phyloP scores from a whole-genome alignment of 306 rosid genomes.

The Vigna hirtella region DNA sequence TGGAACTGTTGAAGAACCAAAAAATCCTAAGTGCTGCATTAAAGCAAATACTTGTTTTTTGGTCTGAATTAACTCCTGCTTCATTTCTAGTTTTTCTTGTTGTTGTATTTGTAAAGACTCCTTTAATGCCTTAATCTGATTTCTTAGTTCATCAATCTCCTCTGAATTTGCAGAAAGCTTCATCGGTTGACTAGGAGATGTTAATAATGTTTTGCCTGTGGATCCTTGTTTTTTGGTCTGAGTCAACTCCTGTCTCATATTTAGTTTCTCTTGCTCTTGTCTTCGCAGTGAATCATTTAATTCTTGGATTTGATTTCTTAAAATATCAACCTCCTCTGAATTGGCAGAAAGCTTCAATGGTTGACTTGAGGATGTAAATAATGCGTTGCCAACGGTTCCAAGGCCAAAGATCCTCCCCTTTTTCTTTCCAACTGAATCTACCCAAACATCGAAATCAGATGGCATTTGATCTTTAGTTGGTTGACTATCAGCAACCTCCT shows the following conservation, averaged over 20 bases:
- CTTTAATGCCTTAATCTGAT: background rate
- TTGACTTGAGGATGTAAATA: background rate
- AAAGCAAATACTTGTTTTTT: background rate
- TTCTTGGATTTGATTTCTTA: background rate
- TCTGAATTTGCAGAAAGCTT: background rate
- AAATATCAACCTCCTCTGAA: background rate
- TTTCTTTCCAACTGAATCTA: slow-evolving; percentile 2
- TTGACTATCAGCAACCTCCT: background rate
- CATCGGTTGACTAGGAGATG: background rate
- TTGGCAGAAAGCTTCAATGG: background rate
- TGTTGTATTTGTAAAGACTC: background rate
- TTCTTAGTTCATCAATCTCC: background rate
- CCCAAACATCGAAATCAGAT: background rate
- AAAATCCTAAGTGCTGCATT: background rate
- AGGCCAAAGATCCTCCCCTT: slow-evolving; percentile 11
- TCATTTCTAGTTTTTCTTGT: background rate
- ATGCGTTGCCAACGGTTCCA: background rate
- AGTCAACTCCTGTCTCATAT: background rate
- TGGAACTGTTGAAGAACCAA: background rate
- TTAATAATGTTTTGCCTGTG: background rate
- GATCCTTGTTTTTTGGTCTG: background rate
- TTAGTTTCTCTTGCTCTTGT: background rate
- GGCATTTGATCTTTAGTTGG: background rate
- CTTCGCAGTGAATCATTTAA: background rate
- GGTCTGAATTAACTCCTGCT: background rate